Evolutionary conservation across 2,329 filamentous ascomycete genomes (phyloP).

Genomic region (Alternaria dauci): DNA sequence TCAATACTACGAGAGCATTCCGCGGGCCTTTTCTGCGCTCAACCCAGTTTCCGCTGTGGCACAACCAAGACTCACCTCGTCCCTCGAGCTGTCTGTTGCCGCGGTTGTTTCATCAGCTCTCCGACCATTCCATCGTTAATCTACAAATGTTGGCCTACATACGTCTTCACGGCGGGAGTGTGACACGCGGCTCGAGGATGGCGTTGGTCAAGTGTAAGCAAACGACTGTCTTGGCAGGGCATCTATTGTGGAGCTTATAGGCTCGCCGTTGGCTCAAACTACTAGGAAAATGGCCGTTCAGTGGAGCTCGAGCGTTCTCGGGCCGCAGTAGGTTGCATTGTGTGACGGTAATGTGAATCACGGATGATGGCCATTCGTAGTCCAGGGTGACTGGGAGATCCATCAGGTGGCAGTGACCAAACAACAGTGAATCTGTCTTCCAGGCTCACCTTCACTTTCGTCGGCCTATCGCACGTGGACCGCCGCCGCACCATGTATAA

Average conservation of each 20-base stretch:
- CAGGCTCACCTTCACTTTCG: constrained; percentile 28
- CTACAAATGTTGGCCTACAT: neutral
- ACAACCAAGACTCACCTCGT: neutral
- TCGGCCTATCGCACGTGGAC: constrained; percentile 8
- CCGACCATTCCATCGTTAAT: constrained; percentile 8
- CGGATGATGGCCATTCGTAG: constrained; percentile 16
- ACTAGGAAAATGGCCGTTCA: constrained; percentile 13
- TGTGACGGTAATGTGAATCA: constrained; percentile 21
- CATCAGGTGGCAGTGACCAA: constrained; percentile 28
- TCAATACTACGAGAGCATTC: neutral
- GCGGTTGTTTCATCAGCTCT: constrained; percentile 4
- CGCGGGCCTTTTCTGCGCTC: neutral
- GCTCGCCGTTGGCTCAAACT: constrained; percentile 11
- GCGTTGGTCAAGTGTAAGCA: constrained; percentile 10
- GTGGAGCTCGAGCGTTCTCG: constrained; percentile 15
- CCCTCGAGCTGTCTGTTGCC: neutral
- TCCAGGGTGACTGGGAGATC: constrained; percentile 11
- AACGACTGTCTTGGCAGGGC: constrained; percentile 24
- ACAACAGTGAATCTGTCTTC: constrained; percentile 25
- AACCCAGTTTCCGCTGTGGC: neutral
- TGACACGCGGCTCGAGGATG: constrained; percentile 11
- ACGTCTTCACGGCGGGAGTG: neutral
- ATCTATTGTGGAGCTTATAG: constrained; percentile 14
- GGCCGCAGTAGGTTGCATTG: constrained; percentile 16
- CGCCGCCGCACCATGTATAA: constrained; percentile 18